phyloP scores from a whole-genome alignment of 1,139 yeast genomes.

The Zygosaccharomyces pseudobailii region DNA sequence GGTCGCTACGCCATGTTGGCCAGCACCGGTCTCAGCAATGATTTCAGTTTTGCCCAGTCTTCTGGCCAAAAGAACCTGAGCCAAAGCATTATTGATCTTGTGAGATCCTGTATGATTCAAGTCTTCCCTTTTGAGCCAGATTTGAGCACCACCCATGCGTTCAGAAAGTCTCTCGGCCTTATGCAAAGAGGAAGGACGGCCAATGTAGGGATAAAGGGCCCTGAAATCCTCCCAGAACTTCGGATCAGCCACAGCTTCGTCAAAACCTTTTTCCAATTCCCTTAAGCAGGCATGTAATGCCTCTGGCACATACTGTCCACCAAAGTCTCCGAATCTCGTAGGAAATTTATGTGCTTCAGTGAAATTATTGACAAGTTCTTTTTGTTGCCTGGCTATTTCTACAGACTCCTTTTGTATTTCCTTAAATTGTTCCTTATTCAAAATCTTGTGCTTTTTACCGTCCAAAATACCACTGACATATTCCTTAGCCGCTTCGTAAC shows the following conservation, averaged over 20 bases:
- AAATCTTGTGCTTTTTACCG: conserved; percentile 42
- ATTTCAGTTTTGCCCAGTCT: conserved; percentile 86
- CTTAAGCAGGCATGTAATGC: conserved; percentile 85
- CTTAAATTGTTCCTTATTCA: conserved; percentile 30
- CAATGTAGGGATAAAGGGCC: conserved; percentile 80
- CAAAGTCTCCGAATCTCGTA: conserved; percentile 87
- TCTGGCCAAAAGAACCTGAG: conserved; percentile 87
- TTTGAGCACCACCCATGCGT: conserved; percentile 92
- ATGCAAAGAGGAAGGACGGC: conserved; percentile 92
- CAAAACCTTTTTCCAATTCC: conserved; percentile 85
- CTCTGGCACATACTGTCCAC: conserved; percentile 99
- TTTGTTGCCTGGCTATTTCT: conserved; percentile 27
- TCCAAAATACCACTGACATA: conserved; percentile 70
- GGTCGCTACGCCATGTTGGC: conserved; percentile 99
- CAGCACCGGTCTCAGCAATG: conserved; percentile 99
- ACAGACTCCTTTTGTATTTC: conserved; percentile 27
- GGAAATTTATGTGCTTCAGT: conserved; percentile 57
- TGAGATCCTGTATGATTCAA: conserved; percentile 97
- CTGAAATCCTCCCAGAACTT: conserved; percentile 89
- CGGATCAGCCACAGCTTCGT: conserved; percentile 82
- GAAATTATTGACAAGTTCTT: conserved; percentile 36
- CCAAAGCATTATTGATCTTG: conserved; percentile 93
- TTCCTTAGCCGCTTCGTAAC: conserved; percentile 55
- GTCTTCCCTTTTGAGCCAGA: conserved; percentile 98
- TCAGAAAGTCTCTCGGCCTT: conserved; percentile 86